phyloP scores from a whole-genome alignment of 106 monocot species.

The Allium sativum region DNA sequence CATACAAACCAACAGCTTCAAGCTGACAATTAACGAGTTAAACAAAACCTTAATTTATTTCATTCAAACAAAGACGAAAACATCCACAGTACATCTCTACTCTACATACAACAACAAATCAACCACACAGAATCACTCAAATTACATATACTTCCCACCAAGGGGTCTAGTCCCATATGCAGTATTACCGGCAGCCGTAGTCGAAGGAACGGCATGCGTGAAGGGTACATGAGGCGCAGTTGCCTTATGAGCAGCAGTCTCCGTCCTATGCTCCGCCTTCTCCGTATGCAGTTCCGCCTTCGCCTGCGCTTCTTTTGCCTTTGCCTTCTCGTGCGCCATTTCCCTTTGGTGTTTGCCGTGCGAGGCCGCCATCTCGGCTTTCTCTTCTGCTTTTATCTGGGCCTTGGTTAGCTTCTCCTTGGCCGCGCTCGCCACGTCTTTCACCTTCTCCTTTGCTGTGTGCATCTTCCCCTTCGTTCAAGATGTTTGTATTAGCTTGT shows the following conservation, averaged over 20 bases:
- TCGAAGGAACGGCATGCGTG: neutral
- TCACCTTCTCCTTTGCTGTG: constrained; percentile 31
- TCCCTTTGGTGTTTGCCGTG: constrained; percentile 19
- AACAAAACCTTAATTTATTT: no score
- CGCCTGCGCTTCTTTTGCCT: constrained; percentile 30
- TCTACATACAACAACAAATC: no score
- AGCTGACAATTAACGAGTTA: no score
- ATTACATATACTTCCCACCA: no score
- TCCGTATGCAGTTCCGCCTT: constrained; percentile 39
- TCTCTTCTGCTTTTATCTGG: constrained; percentile 28
- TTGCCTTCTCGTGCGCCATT: constrained; percentile 30
- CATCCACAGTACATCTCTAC: no score
- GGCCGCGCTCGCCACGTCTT: constrained; percentile 37
- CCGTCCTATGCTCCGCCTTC: constrained; percentile 31
- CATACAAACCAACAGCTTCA: no score
- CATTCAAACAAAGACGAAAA: no score
- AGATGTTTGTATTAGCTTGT: neutral
- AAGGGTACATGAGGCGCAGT: neutral
- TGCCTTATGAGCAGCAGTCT: constrained; percentile 4
- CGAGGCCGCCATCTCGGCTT: constrained; percentile 29
- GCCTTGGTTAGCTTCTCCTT: constrained; percentile 39
- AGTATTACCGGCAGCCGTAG: no score
- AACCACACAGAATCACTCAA: no score
- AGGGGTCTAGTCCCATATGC: no score
- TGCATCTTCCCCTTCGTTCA: constrained; percentile 16